Conservation (phyloP, 306 rosid species). For the Mimosa bimucronata region DNA sequence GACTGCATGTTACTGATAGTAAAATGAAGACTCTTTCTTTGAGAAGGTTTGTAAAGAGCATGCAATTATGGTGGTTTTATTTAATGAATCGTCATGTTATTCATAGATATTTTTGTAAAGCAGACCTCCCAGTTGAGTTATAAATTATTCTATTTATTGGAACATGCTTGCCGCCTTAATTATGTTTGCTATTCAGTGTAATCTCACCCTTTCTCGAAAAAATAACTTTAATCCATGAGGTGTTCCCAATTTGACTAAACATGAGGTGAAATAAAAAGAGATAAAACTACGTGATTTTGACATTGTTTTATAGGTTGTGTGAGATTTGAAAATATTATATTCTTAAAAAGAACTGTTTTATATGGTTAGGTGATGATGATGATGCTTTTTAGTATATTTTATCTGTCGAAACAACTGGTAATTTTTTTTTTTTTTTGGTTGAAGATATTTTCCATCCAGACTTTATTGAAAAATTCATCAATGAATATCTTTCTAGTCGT, state of each 20-base stretch:
- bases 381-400: background rate
- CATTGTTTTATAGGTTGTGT: background rate
- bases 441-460: background rate
- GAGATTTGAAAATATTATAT: background rate
- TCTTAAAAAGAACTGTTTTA: background rate
- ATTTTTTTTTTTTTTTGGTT: constrained; percentile 2
- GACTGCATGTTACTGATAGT: background rate
- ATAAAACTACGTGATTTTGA: background rate
- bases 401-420: background rate
- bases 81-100: constrained; percentile 5
- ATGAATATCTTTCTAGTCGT: background rate
- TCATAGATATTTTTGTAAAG: background rate
- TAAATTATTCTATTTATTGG: background rate
- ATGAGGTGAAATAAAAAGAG: background rate
- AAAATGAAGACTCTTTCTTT: constrained; percentile 1
- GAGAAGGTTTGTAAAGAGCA: constrained; percentile 15
- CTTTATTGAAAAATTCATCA: background rate
- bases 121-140: background rate
- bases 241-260: background rate
- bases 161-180: background rate
- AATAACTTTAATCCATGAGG: background rate
- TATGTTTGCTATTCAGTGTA: background rate
- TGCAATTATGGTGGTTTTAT: constrained; percentile 1
- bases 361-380: background rate
- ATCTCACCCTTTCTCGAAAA: background rate